Percentiles rank a stretch among this genome's conserved stretches.
Evolutionary conservation across 176 grass and related monocot species (phyloP).

Genomic region (Eremochloa ophiuroides): DNA sequence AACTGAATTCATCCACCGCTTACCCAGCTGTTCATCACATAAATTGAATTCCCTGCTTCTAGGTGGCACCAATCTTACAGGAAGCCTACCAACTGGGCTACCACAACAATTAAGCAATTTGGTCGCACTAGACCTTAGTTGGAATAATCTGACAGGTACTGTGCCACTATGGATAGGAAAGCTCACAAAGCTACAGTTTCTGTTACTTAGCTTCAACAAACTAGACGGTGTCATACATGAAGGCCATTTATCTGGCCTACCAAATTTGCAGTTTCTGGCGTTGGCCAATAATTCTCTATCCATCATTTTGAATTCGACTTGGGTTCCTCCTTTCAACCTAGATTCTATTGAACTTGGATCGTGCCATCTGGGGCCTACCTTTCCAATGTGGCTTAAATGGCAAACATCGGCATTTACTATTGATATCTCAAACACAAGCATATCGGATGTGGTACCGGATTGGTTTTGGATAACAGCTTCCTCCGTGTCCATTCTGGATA

Average conservation of each 20-base stretch:
- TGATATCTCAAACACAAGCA: conserved; percentile 31
- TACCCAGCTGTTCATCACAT: not conserved
- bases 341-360: rapidly evolving
- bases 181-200: not conserved
- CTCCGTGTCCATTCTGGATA: not conserved
- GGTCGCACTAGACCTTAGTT: not conserved
- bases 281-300: not conserved
- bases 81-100: not conserved
- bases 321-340: conserved; percentile 28
- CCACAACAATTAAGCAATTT: not conserved
- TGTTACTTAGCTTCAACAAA: not conserved
- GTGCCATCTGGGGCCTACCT: not conserved
- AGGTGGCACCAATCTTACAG: not conserved
- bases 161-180: conserved; percentile 8
- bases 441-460: not conserved
- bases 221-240: not conserved
- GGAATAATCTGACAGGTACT: conserved; percentile 2
- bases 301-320: not conserved
- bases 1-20: not conserved
- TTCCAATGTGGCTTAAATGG: conserved; percentile 24
- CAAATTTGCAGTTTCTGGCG: rapidly evolving
- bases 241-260: no score
- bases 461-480: conserved; percentile 33
- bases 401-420: not conserved
- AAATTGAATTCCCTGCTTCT: not conserved